A percentile compares a stretch with the other conserved stretches of the same genome.
These are phyloP conservation scores for Pseudogymnoascus sp. DNA, from an alignment of 2,329 filamentous ascomycete species.

Conservation along the genomic window DNA sequence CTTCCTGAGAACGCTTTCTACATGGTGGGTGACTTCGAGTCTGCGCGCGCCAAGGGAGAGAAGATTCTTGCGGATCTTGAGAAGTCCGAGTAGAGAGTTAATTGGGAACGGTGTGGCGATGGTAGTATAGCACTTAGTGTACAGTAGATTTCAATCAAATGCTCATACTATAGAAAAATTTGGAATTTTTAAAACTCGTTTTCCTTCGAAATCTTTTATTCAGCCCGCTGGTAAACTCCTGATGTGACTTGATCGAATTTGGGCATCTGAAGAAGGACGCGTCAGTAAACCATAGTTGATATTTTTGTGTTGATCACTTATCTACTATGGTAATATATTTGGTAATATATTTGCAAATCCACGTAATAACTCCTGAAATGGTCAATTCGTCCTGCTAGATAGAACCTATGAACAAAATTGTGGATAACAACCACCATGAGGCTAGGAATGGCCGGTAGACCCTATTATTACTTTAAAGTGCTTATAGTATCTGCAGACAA, in stretches of 20 bases:
- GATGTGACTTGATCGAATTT: background rate
- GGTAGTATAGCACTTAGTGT: constrained; percentile 10
- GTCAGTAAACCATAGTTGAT: background rate
- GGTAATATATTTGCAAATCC: background rate
- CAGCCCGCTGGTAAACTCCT: background rate
- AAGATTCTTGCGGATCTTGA: constrained; percentile 98
- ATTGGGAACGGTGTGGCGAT: constrained; percentile 8
- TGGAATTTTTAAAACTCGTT: constrained; percentile 6
- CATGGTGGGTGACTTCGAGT: constrained; percentile 96
- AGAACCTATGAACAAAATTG: background rate
- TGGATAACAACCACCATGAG: background rate
- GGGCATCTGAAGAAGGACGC: no score
- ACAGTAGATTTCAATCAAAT: constrained; percentile 10
- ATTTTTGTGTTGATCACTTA: background rate
- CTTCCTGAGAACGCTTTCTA: constrained; percentile 85
- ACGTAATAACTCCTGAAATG: background rate
- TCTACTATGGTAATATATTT: background rate
- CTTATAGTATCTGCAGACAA: no score
- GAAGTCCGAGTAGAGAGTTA: constrained; percentile 28
- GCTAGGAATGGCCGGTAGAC: background rate
- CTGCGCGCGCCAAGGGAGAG: constrained; percentile 93
- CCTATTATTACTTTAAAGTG: background rate
- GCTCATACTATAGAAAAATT: constrained; percentile 9
- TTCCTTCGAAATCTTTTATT: background rate
- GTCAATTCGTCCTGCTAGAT: background rate